Conservation (phyloP, 1,284 basidiomycete species). For the Blastosporella zonata region DNA sequence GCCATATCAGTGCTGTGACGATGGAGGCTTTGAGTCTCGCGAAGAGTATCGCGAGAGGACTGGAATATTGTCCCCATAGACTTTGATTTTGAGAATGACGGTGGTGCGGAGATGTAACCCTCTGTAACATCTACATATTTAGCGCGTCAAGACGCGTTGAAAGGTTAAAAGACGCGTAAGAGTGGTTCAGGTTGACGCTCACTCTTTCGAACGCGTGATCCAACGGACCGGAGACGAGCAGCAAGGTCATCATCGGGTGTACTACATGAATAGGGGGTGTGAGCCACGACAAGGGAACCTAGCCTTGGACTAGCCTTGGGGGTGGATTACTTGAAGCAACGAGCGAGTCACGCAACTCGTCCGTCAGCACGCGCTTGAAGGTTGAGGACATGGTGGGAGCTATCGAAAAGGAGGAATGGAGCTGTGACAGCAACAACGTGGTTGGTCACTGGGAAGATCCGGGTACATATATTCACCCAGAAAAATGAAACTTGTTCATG, state of each 20-base stretch:
- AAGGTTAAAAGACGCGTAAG: not conserved
- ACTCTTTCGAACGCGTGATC: conserved; percentile 50
- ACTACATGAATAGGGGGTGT: conserved; percentile 22
- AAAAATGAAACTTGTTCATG: too few relatives aligned
- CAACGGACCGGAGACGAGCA: conserved; percentile 43
- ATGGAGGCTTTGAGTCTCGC: conserved; percentile 31
- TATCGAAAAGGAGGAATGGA: conserved; percentile 1
- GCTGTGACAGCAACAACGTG: conserved; percentile 1
- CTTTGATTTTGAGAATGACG: conserved; percentile 32
- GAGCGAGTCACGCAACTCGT: conserved; percentile 33
- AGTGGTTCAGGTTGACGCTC: conserved; percentile 18
- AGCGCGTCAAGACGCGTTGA: conserved; percentile 27
- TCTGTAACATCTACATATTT: conserved; percentile 47
- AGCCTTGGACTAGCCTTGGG: conserved; percentile 15
- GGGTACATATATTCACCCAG: too few relatives aligned
- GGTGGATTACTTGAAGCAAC: conserved; percentile 26
- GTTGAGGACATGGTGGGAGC: conserved; percentile 22
- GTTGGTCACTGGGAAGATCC: not conserved
- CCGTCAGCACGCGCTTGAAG: conserved; percentile 43
- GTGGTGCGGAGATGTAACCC: conserved; percentile 43
- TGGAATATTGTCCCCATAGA: conserved; percentile 39
- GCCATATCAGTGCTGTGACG: conserved; percentile 11
- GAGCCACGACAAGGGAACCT: not conserved
- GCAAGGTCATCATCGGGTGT: conserved; percentile 44
- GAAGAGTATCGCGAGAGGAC: conserved; percentile 42